These are phyloP conservation scores for Spergularia marina DNA, from an alignment of 148 eudicot genomes.

Conservation along the genomic window DNA sequence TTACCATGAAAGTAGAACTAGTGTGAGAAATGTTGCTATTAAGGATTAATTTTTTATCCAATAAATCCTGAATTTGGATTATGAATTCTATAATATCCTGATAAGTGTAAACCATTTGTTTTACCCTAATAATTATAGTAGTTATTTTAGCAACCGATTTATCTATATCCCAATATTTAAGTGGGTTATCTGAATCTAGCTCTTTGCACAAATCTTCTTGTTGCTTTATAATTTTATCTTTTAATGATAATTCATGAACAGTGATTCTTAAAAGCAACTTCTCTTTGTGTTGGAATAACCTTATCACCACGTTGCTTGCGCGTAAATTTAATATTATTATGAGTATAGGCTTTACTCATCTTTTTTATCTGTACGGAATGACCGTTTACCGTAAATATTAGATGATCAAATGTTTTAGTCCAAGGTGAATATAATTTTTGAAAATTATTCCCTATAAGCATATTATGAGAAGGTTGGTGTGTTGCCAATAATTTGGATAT, in stretches of 20 bases:
- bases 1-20: background rate
- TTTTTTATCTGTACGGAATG: background rate
- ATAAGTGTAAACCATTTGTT: background rate
- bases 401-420: background rate
- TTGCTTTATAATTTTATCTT: too few species aligned
- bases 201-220: too few species aligned
- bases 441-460: conserved; percentile 6
- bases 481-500: background rate
- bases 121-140: background rate
- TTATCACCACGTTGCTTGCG: background rate
- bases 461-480: background rate
- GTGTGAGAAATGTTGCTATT: background rate
- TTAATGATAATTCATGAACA: background rate
- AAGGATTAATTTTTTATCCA: background rate
- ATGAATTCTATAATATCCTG: background rate
- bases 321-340: background rate
- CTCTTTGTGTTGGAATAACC: background rate
- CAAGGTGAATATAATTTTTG: background rate
- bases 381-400: background rate
- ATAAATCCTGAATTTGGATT: background rate
- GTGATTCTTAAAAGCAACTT: background rate
- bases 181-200: too few species aligned
- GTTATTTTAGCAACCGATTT: too few species aligned
- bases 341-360: background rate
- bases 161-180: too few species aligned